These are phyloP conservation scores for Suillus paluster DNA, from an alignment of 768 basidiomycete genomes.

Conservation along the genomic window DNA sequence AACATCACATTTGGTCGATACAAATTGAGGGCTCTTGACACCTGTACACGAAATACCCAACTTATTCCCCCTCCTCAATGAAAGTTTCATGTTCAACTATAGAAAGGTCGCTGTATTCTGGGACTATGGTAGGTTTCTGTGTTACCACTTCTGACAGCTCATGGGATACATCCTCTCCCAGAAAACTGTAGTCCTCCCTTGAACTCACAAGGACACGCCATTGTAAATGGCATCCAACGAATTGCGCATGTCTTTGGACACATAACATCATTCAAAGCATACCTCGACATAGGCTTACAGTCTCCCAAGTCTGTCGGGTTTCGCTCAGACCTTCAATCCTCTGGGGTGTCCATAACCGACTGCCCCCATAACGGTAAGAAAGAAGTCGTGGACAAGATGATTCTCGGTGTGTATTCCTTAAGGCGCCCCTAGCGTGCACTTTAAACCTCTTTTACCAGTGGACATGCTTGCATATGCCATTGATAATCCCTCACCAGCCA, in stretches of 20 bases:
- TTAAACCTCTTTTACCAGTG: slow-evolving; percentile 42
- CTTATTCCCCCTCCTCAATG: background rate
- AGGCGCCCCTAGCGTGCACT: slow-evolving; percentile 1
- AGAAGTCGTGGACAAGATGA: slow-evolving; percentile 51
- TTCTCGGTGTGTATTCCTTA: slow-evolving; percentile 40
- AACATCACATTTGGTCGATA: slow-evolving; percentile 19
- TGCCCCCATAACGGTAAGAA: slow-evolving; percentile 39
- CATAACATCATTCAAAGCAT: slow-evolving; percentile 56
- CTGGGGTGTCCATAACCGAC: slow-evolving; percentile 46
- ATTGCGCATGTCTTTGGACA: slow-evolving; percentile 52
- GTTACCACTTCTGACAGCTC: slow-evolving; percentile 5
- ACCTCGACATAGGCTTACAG: slow-evolving; percentile 50
- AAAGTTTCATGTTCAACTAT: slow-evolving; percentile 37
- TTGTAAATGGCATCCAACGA: slow-evolving; percentile 47
- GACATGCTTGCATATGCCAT: slow-evolving; percentile 73
- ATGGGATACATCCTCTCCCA: slow-evolving; percentile 15
- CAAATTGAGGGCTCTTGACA: slow-evolving; percentile 21
- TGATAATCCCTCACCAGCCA: slow-evolving; percentile 57
- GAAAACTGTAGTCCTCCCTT: slow-evolving; percentile 37
- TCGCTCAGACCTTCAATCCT: slow-evolving; percentile 49
- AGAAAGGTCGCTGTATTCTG: slow-evolving; percentile 48
- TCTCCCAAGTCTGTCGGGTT: slow-evolving; percentile 35
- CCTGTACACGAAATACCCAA: background rate
- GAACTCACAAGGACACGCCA: slow-evolving; percentile 35
- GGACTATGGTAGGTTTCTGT: slow-evolving; percentile 37